phyloP scores from a whole-genome alignment of 768 basidiomycete genomes.

The Lactarius evosmus region DNA sequence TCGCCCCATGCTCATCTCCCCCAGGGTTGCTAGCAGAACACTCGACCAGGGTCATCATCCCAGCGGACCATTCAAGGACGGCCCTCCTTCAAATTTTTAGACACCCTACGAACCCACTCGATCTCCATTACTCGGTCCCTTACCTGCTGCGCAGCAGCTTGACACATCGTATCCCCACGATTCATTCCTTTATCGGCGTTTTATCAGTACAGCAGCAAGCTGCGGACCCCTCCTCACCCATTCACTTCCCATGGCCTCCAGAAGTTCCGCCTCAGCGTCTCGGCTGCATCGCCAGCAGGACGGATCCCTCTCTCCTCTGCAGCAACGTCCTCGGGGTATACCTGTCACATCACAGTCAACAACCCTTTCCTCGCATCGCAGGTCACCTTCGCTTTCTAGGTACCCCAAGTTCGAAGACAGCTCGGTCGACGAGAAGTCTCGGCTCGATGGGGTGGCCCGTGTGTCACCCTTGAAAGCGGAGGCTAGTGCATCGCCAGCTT shows the following conservation, averaged over 20 bases:
- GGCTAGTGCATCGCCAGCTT: neutral
- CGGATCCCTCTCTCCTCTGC: neutral
- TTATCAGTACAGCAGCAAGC: conserved; percentile 1
- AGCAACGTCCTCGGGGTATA: conserved; percentile 16
- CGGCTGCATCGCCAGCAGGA: conserved; percentile 14
- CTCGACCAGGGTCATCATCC: neutral
- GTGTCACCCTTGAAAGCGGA: conserved; percentile 10
- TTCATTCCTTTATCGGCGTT: conserved; percentile 1
- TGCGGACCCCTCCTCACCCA: neutral
- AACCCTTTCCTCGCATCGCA: conserved; percentile 2
- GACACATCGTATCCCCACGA: neutral
- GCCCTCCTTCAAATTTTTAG: neutral
- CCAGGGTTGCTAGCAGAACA: neutral
- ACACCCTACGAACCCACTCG: neutral
- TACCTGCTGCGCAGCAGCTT: conserved; percentile 12
- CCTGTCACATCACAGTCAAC: conserved; percentile 11
- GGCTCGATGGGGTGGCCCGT: conserved; percentile 1
- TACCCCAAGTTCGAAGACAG: conserved; percentile 18
- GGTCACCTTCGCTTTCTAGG: conserved; percentile 16
- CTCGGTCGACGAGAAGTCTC: conserved; percentile 13
- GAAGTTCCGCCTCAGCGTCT: conserved; percentile 2
- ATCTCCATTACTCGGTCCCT: neutral
- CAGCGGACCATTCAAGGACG: neutral
- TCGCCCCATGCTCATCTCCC: neutral
- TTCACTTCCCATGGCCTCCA: conserved; percentile 3